Evolutionary conservation across 1,284 basidiomycete species (phyloP).

Genomic region (Cutaneotrichosporon cavernicola): DNA sequence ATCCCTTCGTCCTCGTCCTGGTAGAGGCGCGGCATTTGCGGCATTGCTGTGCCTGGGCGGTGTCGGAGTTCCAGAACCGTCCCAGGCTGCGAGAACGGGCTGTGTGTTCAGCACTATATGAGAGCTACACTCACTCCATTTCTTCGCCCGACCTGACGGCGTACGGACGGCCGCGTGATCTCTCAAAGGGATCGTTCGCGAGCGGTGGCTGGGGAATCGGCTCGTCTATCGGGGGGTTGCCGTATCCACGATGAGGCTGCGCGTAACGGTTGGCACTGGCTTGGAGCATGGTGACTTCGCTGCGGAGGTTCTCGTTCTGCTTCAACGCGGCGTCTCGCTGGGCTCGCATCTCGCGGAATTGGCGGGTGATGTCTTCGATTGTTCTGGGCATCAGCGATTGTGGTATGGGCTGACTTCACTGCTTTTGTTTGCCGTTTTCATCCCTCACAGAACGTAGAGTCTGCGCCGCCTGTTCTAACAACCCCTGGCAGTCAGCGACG

Average conservation of each 20-base stretch:
- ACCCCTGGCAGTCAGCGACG: not conserved
- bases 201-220: not conserved
- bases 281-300: not conserved
- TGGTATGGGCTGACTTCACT: not conserved
- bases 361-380: constrained; percentile 7
- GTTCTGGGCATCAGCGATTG: constrained; percentile 6
- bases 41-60: constrained; percentile 1
- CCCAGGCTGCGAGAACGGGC: not conserved
- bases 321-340: constrained; percentile 4
- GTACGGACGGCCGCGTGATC: not conserved
- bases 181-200: not conserved
- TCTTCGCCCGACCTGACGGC: not conserved
- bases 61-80: not conserved
- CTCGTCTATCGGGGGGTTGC: not conserved
- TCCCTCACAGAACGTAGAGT: not conserved
- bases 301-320: not conserved
- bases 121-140: not conserved
- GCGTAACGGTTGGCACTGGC: not conserved
- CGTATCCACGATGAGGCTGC: not conserved
- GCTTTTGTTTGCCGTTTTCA: not conserved
- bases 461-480: not conserved
- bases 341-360: constrained; percentile 7
- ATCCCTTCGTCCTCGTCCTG: not conserved
- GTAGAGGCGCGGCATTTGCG: not conserved
- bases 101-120: not conserved